These are phyloP conservation scores for Plectosphaerella plurivora DNA, from an alignment of 2,329 filamentous ascomycete species.

Conservation along the genomic window DNA sequence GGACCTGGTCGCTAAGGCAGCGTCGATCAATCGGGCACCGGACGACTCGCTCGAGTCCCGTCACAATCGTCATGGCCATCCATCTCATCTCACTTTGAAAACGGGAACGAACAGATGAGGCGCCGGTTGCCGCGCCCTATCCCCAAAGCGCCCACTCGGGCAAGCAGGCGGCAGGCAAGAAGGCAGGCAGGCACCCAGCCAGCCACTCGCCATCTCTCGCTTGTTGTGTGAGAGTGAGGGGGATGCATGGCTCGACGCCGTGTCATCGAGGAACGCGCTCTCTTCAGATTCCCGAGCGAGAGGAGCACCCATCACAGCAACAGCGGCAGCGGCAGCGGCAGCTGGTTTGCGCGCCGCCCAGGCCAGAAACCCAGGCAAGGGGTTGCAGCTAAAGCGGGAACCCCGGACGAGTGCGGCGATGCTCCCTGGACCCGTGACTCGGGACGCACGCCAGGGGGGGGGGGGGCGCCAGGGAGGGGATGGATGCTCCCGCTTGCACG, in stretches of 20 bases:
- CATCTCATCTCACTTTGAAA: not conserved
- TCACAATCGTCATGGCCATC: not conserved
- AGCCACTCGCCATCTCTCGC: not conserved
- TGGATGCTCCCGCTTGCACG: not conserved
- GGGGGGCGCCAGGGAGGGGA: not conserved
- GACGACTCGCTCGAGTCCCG: not conserved
- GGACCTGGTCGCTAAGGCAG: too few species aligned
- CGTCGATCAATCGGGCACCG: not conserved
- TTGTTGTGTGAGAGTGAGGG: too few species aligned
- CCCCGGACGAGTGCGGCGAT: not conserved
- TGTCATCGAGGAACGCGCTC: too few species aligned
- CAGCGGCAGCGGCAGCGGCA: too few species aligned
- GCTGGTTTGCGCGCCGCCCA: too few species aligned
- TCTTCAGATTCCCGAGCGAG: too few species aligned
- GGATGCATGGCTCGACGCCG: too few species aligned
- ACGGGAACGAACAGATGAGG: not conserved
- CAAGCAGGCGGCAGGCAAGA: not conserved
- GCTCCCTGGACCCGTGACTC: not conserved
- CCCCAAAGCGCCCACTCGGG: not conserved
- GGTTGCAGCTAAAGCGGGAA: not conserved
- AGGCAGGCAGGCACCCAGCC: not conserved
- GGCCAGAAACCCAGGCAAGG: not conserved
- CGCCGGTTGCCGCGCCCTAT: too few species aligned
- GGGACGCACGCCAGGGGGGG: not conserved
- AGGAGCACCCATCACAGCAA: too few species aligned